These are phyloP conservation scores for Naganishia vishniacii DNA, from an alignment of 768 basidiomycete species.

Conservation along the genomic window DNA sequence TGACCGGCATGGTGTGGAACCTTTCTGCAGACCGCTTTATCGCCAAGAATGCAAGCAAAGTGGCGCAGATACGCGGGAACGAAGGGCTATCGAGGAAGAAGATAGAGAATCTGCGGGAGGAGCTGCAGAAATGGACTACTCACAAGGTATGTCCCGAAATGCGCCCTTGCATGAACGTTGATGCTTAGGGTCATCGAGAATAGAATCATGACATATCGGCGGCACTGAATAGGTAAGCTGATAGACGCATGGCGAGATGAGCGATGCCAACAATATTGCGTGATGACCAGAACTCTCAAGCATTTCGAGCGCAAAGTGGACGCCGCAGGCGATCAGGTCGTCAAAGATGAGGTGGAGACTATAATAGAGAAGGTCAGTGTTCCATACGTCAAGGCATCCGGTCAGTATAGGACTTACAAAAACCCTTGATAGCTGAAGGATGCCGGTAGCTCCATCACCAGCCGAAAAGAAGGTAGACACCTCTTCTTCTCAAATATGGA, in stretches of 20 bases:
- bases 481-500: too few relatives aligned
- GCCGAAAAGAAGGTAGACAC: neutral
- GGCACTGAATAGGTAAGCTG: neutral
- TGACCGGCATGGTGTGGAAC: too few relatives aligned
- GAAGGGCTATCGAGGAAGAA: constrained; percentile 7
- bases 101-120: constrained; percentile 7
- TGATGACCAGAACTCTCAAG: neutral
- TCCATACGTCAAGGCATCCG: neutral
- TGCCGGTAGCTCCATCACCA: neutral
- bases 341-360: neutral
- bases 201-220: constrained; percentile 6
- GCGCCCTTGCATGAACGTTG: too few relatives aligned
- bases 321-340: neutral
- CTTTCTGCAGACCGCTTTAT: constrained; percentile 4
- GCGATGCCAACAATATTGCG: too few relatives aligned
- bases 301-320: constrained; percentile 15
- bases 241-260: too few relatives aligned
- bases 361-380: neutral
- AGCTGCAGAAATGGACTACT: constrained; percentile 1
- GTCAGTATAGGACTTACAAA: neutral
- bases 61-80: constrained; percentile 13
- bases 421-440: neutral
- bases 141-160: neutral
- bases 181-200: neutral
- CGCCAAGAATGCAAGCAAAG: constrained; percentile 10